phyloP scores from a whole-genome alignment of 768 basidiomycete species.

The Tylopilus intermedius region DNA sequence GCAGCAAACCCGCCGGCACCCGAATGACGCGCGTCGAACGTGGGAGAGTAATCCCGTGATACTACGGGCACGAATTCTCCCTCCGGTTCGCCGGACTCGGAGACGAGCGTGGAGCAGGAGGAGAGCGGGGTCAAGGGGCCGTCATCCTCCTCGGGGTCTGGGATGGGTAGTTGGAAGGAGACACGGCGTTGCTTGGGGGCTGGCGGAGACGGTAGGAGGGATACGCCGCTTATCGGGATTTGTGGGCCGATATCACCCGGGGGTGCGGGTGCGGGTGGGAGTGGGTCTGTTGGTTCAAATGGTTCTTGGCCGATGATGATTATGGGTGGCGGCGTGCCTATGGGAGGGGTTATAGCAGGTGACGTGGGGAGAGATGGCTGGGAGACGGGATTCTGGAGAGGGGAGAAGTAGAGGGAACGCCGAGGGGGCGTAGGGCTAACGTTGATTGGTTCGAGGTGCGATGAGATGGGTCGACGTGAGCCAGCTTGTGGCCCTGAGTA shows the following conservation, averaged over 20 bases:
- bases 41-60: background rate
- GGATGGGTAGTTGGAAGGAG: conserved; percentile 7
- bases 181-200: background rate
- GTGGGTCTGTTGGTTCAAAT: background rate
- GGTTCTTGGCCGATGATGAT: conserved; percentile 14
- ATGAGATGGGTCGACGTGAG: background rate
- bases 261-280: background rate
- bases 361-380: too few relatives aligned
- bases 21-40: background rate
- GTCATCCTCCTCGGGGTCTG: background rate
- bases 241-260: background rate
- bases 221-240: background rate
- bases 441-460: background rate
- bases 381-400: background rate
- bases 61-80: background rate
- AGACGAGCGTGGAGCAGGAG: conserved; percentile 15
- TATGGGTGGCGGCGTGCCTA: background rate
- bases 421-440: background rate
- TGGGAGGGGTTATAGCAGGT: background rate
- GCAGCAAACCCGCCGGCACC: background rate
- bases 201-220: background rate
- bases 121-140: conserved; percentile 1
- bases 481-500: background rate
- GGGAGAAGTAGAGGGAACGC: background rate
- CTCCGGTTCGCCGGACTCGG: background rate